A percentile compares a stretch with the other conserved stretches of the same genome.
Evolutionary conservation across 2,329 filamentous ascomycete genomes (phyloP).

Genomic region (Fusarium ambrosium): DNA sequence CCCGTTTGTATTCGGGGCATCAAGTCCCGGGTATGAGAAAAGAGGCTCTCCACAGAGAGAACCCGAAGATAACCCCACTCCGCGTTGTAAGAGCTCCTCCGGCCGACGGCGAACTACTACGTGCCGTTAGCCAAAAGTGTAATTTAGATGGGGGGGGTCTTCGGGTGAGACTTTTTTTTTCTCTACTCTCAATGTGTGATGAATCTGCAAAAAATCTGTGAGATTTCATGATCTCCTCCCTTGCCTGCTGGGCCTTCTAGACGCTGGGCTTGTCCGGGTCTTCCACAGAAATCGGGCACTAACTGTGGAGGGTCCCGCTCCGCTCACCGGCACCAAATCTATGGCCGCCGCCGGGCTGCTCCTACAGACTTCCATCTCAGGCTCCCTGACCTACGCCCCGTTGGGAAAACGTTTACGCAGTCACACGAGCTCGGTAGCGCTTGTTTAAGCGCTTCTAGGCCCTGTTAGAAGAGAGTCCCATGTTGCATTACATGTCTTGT

Average conservation of each 20-base stretch:
- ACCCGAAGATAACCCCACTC: conserved; percentile 34
- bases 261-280: neutral
- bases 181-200: neutral
- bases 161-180: neutral
- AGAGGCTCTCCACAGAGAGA: conserved; percentile 13
- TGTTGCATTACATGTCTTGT: neutral
- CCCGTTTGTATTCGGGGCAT: conserved; percentile 7
- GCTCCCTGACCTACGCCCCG: neutral
- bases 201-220: conserved; percentile 13
- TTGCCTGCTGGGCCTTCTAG: conserved; percentile 2
- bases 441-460: conserved; percentile 5
- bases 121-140: conserved; percentile 18
- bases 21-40: conserved; percentile 23
- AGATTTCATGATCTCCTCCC: conserved; percentile 20
- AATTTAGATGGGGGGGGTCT: conserved; percentile 13
- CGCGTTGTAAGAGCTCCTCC: conserved; percentile 22
- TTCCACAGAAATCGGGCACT: neutral
- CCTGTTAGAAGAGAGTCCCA: neutral
- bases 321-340: conserved; percentile 5
- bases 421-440: conserved; percentile 3
- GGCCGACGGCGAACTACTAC: conserved; percentile 30
- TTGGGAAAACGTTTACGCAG: conserved; percentile 4
- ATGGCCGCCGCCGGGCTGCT: neutral
- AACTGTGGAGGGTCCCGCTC: neutral
- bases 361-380: neutral